Evolutionary conservation across 164 flowering plant species (phyloP), one percentile per base, ranked within the genome.

Genomic region (Hamamelis virginiana): DNA sequence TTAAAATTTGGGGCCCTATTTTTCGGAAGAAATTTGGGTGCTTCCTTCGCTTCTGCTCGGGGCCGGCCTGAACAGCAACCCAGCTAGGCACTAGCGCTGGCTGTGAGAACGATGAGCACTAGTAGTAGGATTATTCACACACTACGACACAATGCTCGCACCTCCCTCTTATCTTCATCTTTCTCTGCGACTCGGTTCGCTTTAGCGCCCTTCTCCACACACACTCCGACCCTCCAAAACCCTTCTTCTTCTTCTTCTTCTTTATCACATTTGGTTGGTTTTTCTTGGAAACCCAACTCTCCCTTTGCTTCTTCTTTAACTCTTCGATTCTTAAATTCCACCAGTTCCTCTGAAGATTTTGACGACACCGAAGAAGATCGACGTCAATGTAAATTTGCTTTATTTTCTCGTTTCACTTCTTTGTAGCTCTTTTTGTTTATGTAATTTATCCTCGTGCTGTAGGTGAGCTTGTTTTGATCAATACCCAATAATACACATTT

Each of bases 241-340:
- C 46, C 56, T n/a, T 64, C 48, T 28, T 46, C 47, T 66, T 59
- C 56, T 43, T 27, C 62, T n/a, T n/a, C n/a, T n/a, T n/a, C n/a
- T n/a, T n/a, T n/a, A 45, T 43, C 44, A 27, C 57, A 18, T 65
- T 48, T 71, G 67, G 28, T 33, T 52, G 62, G 66, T 25, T 53
- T 61, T 47, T 64, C 52, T 22, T 14, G 1, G 4, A 65, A 52
- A 19, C 68, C 73, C 69, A 43, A 51, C 22, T 77, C 62, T 56
- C 23, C 60, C 46, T 22, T 48, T 72, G 18, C 70, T 66, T 70
- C 75, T 38, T 61, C 72, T 70, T 21, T 58, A 13, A n/a, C 67
- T 65, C 69, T 51, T 45, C 70, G 76, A 27, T 60, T 48, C 18
- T 16, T 70, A 19, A 63, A 27, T n/a, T n/a, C n/a, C 28, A 51